These are phyloP conservation scores for Massariosphaeria phaeospora DNA, from an alignment of 495 filamentous ascomycete genomes.

Conservation along the genomic window DNA sequence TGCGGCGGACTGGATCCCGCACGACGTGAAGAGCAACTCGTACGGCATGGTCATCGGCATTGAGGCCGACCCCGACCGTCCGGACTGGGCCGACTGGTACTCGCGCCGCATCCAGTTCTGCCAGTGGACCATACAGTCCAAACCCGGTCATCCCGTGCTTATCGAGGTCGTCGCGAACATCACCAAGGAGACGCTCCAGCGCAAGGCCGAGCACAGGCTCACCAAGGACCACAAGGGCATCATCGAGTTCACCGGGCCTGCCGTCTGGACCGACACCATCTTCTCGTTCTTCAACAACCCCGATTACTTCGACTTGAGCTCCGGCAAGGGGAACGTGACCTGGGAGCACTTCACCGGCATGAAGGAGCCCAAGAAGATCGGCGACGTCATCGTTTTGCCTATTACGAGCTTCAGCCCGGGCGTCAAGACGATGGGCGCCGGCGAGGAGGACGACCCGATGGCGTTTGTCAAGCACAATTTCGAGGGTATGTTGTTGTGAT, in stretches of 20 bases:
- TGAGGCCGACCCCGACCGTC: slow-evolving; percentile 89
- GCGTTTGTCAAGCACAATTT: slow-evolving; percentile 97
- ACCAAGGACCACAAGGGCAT: slow-evolving; percentile 65
- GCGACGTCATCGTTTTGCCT: slow-evolving; percentile 87
- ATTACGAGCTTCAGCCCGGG: slow-evolving; percentile 98
- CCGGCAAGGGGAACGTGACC: slow-evolving; percentile 67
- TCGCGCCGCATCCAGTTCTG: slow-evolving; percentile 94
- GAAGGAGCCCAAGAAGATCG: slow-evolving; percentile 73
- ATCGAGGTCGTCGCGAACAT: slow-evolving; percentile 82
- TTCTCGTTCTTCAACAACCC: slow-evolving; percentile 92
- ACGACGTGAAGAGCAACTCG: slow-evolving; percentile 64
- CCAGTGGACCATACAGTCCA: slow-evolving; percentile 97
- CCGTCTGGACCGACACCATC: slow-evolving; percentile 87
- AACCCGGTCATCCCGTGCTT: slow-evolving; percentile 89
- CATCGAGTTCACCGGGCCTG: slow-evolving; percentile 95
- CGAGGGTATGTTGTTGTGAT: slow-evolving; percentile 59
- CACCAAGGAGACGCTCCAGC: slow-evolving; percentile 70
- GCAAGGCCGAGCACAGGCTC: slow-evolving; percentile 66
- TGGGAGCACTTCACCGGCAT: slow-evolving; percentile 89
- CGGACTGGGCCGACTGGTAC: slow-evolving; percentile 94
- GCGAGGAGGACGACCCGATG: slow-evolving; percentile 87
- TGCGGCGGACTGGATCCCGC: slow-evolving; percentile 81
- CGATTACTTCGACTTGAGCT: slow-evolving; percentile 76
- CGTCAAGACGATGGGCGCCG: slow-evolving; percentile 89
- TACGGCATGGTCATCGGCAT: slow-evolving; percentile 89